Evolutionary conservation across 805 yeast genomes (phyloP).

Genomic region (Candida pseudofarinosa): DNA sequence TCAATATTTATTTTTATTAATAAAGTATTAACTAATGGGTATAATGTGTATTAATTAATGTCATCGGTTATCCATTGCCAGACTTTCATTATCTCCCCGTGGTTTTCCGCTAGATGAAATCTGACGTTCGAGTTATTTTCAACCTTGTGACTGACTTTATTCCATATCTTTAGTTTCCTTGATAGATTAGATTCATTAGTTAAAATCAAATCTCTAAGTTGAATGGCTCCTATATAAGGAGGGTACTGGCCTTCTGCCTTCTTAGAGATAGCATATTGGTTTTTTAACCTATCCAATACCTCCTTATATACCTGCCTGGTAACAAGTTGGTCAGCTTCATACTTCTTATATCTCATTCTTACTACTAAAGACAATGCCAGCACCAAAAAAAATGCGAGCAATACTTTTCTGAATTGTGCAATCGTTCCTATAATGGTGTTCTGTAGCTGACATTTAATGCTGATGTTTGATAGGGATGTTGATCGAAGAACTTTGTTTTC

Average conservation of each 20-base stretch:
- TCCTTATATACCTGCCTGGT: conserved; percentile 45
- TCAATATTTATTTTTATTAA: too few relatives aligned
- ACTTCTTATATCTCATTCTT: conserved; percentile 32
- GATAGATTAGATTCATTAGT: conserved; percentile 34
- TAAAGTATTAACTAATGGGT: too few relatives aligned
- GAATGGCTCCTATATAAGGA: conserved; percentile 62
- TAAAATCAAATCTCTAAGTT: conserved; percentile 63
- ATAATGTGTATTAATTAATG: conserved; percentile 1
- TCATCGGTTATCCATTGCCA: conserved; percentile 74
- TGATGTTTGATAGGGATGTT: conserved; percentile 62
- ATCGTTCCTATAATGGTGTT: conserved; percentile 44
- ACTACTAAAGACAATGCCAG: conserved; percentile 15
- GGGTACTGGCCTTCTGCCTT: conserved; percentile 28
- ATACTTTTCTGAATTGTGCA: conserved; percentile 18
- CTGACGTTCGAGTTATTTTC: conserved; percentile 67
- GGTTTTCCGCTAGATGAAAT: conserved; percentile 60
- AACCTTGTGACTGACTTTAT: conserved; percentile 46
- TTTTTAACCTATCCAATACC: conserved; percentile 48
- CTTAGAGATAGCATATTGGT: conserved; percentile 35
- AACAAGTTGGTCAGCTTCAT: conserved; percentile 35
- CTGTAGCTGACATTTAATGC: conserved; percentile 52
- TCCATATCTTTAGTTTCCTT: conserved; percentile 54
- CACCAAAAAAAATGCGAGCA: conserved; percentile 14
- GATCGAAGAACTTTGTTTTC: conserved; percentile 62
- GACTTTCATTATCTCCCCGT: conserved; percentile 83